Conservation (phyloP, 495 filamentous ascomycete species). For the Trichoderma asperelloides region DNA sequence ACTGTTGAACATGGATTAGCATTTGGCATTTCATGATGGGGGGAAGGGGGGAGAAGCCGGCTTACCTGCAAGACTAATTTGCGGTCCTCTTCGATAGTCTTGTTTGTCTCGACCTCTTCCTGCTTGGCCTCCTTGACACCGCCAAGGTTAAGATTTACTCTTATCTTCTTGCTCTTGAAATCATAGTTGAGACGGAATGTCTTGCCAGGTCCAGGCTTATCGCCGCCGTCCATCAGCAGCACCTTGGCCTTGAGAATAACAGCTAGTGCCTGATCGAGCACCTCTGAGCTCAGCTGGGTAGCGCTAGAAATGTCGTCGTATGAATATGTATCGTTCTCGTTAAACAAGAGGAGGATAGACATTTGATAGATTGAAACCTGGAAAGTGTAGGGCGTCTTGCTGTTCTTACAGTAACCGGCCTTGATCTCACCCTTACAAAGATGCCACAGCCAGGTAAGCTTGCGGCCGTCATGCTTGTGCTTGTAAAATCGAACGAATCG, state of each 20-base stretch:
- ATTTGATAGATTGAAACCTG: constrained; percentile 96
- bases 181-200: constrained; percentile 77
- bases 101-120: constrained; percentile 93
- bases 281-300: constrained; percentile 69
- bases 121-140: constrained; percentile 93
- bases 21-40: constrained; percentile 21
- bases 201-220: constrained; percentile 68
- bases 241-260: constrained; percentile 91
- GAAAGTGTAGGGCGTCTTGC: constrained; percentile 91
- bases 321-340: constrained; percentile 72
- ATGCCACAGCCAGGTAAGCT: constrained; percentile 97
- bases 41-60: constrained; percentile 15
- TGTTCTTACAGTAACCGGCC: constrained; percentile 79
- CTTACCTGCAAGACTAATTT: constrained; percentile 94
- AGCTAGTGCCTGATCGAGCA: constrained; percentile 72
- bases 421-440: constrained; percentile 95
- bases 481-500: constrained; percentile 86
- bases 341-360: constrained; percentile 94
- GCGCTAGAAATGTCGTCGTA: constrained; percentile 80
- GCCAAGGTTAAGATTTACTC: constrained; percentile 89
- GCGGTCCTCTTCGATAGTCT: constrained; percentile 97
- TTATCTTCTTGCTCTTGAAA: constrained; percentile 96
- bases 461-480: constrained; percentile 91
- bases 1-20: constrained; percentile 46
- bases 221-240: constrained; percentile 47